Base-by-base conservation (phyloP, 2,329 filamentous ascomycete genomes). In the Aspergillus amoenus region DNA sequence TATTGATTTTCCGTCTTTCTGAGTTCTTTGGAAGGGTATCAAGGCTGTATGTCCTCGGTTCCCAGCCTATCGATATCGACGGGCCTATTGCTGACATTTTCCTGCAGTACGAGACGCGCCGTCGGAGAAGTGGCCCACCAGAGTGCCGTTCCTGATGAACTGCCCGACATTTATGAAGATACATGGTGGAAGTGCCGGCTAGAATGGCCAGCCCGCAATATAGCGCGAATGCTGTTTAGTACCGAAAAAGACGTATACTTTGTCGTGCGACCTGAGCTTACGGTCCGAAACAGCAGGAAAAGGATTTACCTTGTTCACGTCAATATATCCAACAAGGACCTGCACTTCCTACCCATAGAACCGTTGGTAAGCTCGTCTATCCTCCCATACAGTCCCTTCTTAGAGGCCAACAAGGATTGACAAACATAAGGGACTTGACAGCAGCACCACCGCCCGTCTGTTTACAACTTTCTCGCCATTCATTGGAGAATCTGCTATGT, bases 351-450 rank as follows among this genome's bases (percentile, higher is more conserved):
- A 13, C 12, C 30, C n/a, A 11, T 52, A 4, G 50, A 52, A 24
- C 17, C 50, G 3, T 41, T 17, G 40, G 50, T 52, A 13, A 44
- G 50, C 3, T 15, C n/a, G n/a, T n/a, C n/a, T n/a, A n/a, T n/a
- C n/a, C n/a, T n/a, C n/a, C n/a, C n/a, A n/a, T n/a, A n/a, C n/a
- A n/a, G n/a, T n/a, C n/a, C n/a, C n/a, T n/a, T n/a, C n/a, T n/a
- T n/a, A n/a, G n/a, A n/a, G n/a, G n/a, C n/a, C n/a, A n/a, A n/a
- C n/a, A n/a, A n/a, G n/a, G n/a, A n/a, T n/a, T n/a, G n/a, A n/a
- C n/a, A n/a, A n/a, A n/a, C n/a, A n/a, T n/a, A n/a, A n/a, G n/a
- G 50, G 50, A 4, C 17, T 24, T 13, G 50, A 52, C 41, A 52
- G 50, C 27, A 43, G 41, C 12, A 44, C 17, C 40, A 42, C 40